Evolutionary conservation across 768 basidiomycete genomes (phyloP).

Genomic region (Inosperma sp.): DNA sequence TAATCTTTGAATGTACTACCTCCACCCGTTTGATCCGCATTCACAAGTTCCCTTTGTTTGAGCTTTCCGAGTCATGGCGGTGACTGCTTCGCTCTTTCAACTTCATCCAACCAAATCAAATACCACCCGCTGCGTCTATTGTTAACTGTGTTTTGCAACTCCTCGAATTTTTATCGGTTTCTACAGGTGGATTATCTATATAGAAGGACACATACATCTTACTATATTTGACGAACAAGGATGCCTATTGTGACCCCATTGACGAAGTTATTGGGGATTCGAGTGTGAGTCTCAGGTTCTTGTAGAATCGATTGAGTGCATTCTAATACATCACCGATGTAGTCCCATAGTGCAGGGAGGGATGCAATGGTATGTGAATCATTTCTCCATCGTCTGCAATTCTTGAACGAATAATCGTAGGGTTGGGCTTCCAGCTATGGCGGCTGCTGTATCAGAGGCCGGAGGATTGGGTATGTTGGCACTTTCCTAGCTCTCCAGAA

Average conservation of each 20-base stretch:
- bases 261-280: constrained; percentile 62
- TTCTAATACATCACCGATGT: constrained; percentile 3
- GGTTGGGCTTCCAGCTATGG: constrained; percentile 76
- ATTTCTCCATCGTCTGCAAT: not conserved
- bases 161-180: too few relatives aligned
- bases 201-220: too few relatives aligned
- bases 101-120: too few relatives aligned
- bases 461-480: constrained; percentile 73
- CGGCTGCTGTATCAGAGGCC: constrained; percentile 74
- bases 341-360: constrained; percentile 85
- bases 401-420: constrained; percentile 30
- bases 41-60: not conserved
- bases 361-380: constrained; percentile 74
- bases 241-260: constrained; percentile 50
- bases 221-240: too few relatives aligned
- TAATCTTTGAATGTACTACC: not conserved
- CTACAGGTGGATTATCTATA: too few relatives aligned
- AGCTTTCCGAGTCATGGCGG: too few relatives aligned
- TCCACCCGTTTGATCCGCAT: not conserved
- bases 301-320: not conserved
- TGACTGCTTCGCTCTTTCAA: too few relatives aligned
- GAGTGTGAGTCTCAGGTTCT: constrained; percentile 44
- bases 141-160: too few relatives aligned
- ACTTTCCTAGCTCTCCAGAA: not conserved
- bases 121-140: too few relatives aligned